phyloP scores from a whole-genome alignment of 805 yeast genomes.

The Nakazawaea ernobii region DNA sequence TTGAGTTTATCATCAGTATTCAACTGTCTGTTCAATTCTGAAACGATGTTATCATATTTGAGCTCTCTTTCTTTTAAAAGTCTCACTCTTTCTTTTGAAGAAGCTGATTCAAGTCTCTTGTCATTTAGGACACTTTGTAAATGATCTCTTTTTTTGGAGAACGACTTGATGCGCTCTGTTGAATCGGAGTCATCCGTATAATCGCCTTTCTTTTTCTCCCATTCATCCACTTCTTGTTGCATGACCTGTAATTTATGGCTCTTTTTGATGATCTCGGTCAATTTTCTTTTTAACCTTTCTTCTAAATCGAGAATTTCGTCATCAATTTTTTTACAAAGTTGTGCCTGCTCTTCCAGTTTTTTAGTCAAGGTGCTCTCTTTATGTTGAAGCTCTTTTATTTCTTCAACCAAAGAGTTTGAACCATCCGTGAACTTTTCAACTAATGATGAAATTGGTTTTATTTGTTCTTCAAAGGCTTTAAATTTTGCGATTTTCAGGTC shows the following conservation, averaged over 20 bases:
- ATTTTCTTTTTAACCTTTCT: conserved; percentile 26
- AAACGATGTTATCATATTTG: neutral
- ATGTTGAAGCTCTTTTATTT: conserved; percentile 16
- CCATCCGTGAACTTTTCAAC: conserved; percentile 1
- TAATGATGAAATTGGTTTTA: conserved; percentile 13
- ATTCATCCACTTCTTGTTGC: conserved; percentile 17
- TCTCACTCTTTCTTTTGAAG: neutral
- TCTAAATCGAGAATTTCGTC: conserved; percentile 25
- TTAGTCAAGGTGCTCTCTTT: conserved; percentile 10
- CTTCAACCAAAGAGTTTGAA: neutral
- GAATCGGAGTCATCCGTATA: conserved; percentile 4
- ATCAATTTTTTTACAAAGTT: conserved; percentile 15
- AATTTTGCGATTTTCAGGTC: conserved; percentile 18
- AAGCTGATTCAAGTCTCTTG: conserved; percentile 10
- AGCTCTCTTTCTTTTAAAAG: conserved; percentile 3
- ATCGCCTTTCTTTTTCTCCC: conserved; percentile 20
- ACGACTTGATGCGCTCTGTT: neutral
- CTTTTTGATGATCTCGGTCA: conserved; percentile 29
- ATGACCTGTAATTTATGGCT: conserved; percentile 13
- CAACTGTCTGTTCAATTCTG: conserved; percentile 13
- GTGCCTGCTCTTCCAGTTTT: conserved; percentile 10
- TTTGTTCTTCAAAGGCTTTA: conserved; percentile 18
- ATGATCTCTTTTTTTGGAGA: conserved; percentile 12
- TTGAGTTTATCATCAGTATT: conserved; percentile 47
- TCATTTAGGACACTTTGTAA: conserved; percentile 13